phyloP scores from a whole-genome alignment of 371 early-diverging fungal genomes.

The Mortierella sp. region DNA sequence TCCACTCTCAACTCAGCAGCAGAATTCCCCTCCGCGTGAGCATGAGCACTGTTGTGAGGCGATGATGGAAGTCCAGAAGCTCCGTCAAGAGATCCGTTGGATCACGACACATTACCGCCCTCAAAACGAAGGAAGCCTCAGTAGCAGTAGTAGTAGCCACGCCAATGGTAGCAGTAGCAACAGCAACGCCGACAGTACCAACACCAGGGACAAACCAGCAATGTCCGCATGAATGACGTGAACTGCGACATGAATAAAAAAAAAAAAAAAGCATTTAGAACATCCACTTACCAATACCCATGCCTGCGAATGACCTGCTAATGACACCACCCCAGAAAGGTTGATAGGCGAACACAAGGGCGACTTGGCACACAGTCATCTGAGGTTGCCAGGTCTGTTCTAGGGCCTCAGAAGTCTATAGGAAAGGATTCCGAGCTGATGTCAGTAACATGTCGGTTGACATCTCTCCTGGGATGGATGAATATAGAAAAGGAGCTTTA shows the following conservation, averaged over 20 bases:
- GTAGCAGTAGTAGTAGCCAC: not conserved
- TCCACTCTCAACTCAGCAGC: not conserved
- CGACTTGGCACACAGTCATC: too few relatives aligned
- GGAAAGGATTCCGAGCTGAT: too few relatives aligned
- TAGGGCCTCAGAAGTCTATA: too few relatives aligned
- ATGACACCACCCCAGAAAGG: too few relatives aligned
- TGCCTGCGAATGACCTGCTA: too few relatives aligned
- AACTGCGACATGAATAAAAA: not conserved
- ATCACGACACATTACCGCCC: constrained; percentile 18
- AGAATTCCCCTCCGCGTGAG: constrained; percentile 5
- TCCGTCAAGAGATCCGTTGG: constrained; percentile 39
- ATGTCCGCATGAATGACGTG: constrained; percentile 1
- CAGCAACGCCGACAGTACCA: not conserved
- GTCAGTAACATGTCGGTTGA: too few relatives aligned
- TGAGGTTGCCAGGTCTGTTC: too few relatives aligned
- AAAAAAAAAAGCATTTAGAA: not conserved
- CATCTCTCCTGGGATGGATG: too few relatives aligned
- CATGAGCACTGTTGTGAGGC: constrained; percentile 31
- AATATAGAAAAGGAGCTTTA: too few relatives aligned
- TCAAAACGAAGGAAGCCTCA: not conserved
- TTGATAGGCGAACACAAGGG: too few relatives aligned
- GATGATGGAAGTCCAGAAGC: constrained; percentile 38
- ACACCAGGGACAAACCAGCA: not conserved
- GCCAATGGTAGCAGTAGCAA: not conserved
- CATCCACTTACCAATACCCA: too few relatives aligned